Evolutionary conservation across 371 early-diverging fungal genomes (phyloP).

Genomic region (Zychaea mexicana): DNA sequence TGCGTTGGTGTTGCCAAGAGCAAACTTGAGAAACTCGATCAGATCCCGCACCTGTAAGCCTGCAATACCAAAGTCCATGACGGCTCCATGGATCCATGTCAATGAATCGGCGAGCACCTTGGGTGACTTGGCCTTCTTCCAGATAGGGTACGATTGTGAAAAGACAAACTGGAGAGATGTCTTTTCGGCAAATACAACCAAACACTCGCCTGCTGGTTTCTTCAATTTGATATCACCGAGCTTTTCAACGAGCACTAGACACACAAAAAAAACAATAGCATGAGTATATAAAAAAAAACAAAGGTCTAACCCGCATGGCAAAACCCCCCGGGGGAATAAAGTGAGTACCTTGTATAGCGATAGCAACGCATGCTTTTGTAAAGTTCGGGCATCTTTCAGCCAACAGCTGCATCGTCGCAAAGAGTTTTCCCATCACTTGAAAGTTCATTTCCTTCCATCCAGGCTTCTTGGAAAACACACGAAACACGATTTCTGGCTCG

Average conservation of each 20-base stretch:
- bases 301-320: too few relatives aligned
- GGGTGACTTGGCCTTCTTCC: constrained; percentile 84
- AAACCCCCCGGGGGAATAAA: too few relatives aligned
- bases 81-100: constrained; percentile 76
- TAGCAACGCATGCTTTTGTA: constrained; percentile 72
- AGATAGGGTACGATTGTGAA: constrained; percentile 73
- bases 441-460: constrained; percentile 97
- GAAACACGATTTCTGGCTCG: constrained; percentile 85
- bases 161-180: constrained; percentile 82
- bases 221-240: constrained; percentile 94
- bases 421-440: constrained; percentile 76
- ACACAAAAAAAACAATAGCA: neutral
- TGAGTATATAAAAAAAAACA: neutral
- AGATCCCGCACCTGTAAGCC: constrained; percentile 78
- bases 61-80: constrained; percentile 87
- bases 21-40: constrained; percentile 82
- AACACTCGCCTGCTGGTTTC: constrained; percentile 77
- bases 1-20: constrained; percentile 81
- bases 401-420: constrained; percentile 69
- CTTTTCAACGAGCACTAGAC: constrained; percentile 85
- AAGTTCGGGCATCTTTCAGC: constrained; percentile 66
- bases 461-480: constrained; percentile 79
- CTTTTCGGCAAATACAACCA: constrained; percentile 75
- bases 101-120: constrained; percentile 88
- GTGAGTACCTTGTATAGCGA: constrained; percentile 63